These are phyloP conservation scores for Paxillus ammoniavirescens DNA, from an alignment of 768 basidiomycete genomes.

Conservation along the genomic window DNA sequence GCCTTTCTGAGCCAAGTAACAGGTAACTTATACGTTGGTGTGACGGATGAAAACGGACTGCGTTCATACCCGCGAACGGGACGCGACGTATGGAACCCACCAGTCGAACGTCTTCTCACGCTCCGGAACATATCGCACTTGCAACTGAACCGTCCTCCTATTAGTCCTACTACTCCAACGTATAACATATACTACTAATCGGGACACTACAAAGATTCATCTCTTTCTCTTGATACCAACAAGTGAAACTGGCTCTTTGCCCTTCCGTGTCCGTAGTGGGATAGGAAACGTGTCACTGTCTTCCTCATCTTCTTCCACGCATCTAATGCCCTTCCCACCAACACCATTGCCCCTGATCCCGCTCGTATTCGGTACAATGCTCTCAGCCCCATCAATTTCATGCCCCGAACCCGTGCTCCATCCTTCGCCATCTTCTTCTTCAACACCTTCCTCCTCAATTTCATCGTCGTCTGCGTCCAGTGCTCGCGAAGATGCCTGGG, in stretches of 20 bases:
- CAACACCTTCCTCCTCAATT: constrained; percentile 35
- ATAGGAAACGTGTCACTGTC: constrained; percentile 69
- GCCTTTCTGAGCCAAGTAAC: neutral
- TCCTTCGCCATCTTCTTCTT: constrained; percentile 40
- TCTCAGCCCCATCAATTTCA: constrained; percentile 47
- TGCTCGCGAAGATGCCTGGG: constrained; percentile 64
- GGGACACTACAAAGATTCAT: constrained; percentile 30
- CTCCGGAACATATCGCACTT: constrained; percentile 18
- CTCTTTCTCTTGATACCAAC: constrained; percentile 67
- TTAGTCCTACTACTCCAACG: neutral
- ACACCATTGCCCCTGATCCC: constrained; percentile 48
- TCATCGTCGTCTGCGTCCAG: constrained; percentile 57
- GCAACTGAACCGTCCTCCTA: constrained; percentile 3
- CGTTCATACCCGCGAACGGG: constrained; percentile 1
- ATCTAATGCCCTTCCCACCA: constrained; percentile 16
- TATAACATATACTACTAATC: neutral
- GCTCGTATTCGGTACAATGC: constrained; percentile 59
- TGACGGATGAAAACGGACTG: constrained; percentile 21
- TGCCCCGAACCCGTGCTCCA: constrained; percentile 47
- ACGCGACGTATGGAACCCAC: neutral
- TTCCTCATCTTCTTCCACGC: constrained; percentile 61
- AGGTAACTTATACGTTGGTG: constrained; percentile 7
- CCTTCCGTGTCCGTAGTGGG: constrained; percentile 67
- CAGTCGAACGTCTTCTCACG: constrained; percentile 20
- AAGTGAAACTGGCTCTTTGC: constrained; percentile 47